A percentile compares a stretch with the other conserved stretches of the same genome.
Evolutionary conservation across 164 flowering plant genomes (phyloP).

Genomic region (Vitis amurensis): DNA sequence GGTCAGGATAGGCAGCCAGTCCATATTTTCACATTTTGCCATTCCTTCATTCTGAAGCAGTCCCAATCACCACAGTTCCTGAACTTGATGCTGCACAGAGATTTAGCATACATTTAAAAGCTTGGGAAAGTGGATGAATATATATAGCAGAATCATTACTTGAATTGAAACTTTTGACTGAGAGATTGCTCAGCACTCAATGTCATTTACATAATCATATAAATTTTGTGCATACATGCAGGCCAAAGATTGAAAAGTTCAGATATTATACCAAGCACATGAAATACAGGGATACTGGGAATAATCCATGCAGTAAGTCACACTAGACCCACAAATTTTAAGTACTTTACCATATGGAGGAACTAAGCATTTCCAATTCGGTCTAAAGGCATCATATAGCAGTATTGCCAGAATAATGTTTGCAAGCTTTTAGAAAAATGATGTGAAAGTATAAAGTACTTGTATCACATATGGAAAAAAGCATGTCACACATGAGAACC

Average conservation of each 20-base stretch:
- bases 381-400: not conserved
- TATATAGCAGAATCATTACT: too few species aligned
- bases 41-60: too few species aligned
- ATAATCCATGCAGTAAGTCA: not conserved
- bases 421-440: not conserved
- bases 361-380: not conserved
- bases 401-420: not conserved
- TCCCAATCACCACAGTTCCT: not conserved
- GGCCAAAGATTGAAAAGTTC: not conserved
- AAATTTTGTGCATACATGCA: not conserved
- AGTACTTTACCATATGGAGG: not conserved
- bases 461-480: too few species aligned
- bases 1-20: not conserved
- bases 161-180: too few species aligned
- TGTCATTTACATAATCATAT: too few species aligned
- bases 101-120: not conserved
- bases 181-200: too few species aligned
- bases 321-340: not conserved
- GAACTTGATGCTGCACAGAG: not conserved
- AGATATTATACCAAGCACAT: not conserved
- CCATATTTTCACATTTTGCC: not conserved
- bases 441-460: not conserved
- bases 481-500: too few species aligned
- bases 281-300: not conserved
- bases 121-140: not conserved